A percentile compares a stretch with the other conserved stretches of the same genome.
Conservation (phyloP, 345 rosid genomes). For the Salix viminalis region DNA sequence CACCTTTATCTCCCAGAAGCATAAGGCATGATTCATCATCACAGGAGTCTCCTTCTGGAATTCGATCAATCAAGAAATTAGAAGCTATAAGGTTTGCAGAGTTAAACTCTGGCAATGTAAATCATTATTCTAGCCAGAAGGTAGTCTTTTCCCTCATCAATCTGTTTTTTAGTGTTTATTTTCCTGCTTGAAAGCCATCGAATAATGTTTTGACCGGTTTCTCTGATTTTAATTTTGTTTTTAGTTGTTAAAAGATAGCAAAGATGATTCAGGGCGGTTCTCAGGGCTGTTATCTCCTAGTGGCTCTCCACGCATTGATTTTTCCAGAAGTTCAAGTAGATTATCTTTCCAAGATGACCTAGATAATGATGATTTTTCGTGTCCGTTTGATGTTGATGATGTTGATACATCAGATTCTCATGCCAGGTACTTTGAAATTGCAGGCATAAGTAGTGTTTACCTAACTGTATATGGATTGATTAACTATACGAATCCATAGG, state of each 20-base stretch:
- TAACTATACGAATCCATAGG: not conserved
- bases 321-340: constrained; percentile 83
- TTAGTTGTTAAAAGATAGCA: constrained; percentile 58
- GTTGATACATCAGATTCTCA: constrained; percentile 56
- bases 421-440: constrained; percentile 42
- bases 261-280: constrained; percentile 81
- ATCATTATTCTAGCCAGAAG: constrained; percentile 62
- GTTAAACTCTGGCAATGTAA: constrained; percentile 48
- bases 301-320: constrained; percentile 71
- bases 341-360: constrained; percentile 74
- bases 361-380: constrained; percentile 77
- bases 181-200: constrained; percentile 1
- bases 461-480: not conserved
- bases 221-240: constrained; percentile 18
- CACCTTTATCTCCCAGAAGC: constrained; percentile 81
- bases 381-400: constrained; percentile 90
- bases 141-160: constrained; percentile 25
- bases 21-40: constrained; percentile 64
- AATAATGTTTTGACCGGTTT: not conserved
- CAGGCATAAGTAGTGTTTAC: not conserved
- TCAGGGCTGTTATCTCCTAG: constrained; percentile 82
- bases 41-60: constrained; percentile 73
- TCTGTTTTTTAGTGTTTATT: not conserved
- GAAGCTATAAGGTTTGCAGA: constrained; percentile 60
- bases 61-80: constrained; percentile 48